Conservation (phyloP, 805 yeast species). For the Cyberlindnera maritima region DNA sequence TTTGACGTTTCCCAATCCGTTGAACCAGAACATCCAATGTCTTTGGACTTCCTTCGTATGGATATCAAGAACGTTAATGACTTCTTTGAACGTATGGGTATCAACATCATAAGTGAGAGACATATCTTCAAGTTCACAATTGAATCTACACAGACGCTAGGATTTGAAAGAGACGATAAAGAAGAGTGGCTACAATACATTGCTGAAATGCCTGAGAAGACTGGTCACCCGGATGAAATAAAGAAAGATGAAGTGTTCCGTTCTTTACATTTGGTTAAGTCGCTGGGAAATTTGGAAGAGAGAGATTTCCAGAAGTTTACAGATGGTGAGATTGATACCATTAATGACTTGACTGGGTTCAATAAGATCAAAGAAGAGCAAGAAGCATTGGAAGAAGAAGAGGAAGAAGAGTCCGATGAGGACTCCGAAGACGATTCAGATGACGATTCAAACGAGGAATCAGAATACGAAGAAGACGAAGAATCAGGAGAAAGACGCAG, state of each 20-base stretch:
- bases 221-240: slow-evolving; percentile 46
- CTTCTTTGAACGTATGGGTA: slow-evolving; percentile 72
- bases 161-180: slow-evolving; percentile 35
- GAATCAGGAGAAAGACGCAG: slow-evolving; percentile 33
- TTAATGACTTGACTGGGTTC: slow-evolving; percentile 56
- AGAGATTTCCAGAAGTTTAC: slow-evolving; percentile 80
- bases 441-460: slow-evolving; percentile 32
- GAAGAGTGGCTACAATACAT: slow-evolving; percentile 42
- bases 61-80: slow-evolving; percentile 95
- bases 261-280: slow-evolving; percentile 70
- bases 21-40: slow-evolving; percentile 97
- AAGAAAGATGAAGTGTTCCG: slow-evolving; percentile 88
- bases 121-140: slow-evolving; percentile 75
- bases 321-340: slow-evolving; percentile 76
- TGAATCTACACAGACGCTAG: slow-evolving; percentile 39
- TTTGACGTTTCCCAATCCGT: slow-evolving; percentile 97
- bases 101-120: slow-evolving; percentile 78
- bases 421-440: slow-evolving; percentile 32
- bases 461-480: slow-evolving; percentile 29
- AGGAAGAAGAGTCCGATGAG: slow-evolving; percentile 31
- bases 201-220: slow-evolving; percentile 54
- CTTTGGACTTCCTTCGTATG: slow-evolving; percentile 92
- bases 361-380: slow-evolving; percentile 29
- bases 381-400: slow-evolving; percentile 11
- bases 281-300: slow-evolving; percentile 83